phyloP scores from a whole-genome alignment of 2,329 filamentous ascomycete genomes.

The Trichoderma pleuroti region DNA sequence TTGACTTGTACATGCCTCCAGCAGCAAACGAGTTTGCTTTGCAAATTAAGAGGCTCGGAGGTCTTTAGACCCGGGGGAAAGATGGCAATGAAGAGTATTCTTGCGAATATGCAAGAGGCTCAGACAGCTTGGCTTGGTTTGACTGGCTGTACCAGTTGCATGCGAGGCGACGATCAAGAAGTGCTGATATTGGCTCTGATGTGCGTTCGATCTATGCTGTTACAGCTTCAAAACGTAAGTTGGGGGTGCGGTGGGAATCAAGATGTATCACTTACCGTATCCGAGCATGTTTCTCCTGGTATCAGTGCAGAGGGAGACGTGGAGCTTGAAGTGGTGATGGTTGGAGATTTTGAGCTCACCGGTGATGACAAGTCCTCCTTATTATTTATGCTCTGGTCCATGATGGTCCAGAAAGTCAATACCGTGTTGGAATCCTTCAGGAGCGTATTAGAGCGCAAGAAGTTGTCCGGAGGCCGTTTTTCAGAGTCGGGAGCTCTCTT shows the following conservation, averaged over 20 bases:
- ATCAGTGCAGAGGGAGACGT: background rate
- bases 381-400: background rate
- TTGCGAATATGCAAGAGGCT: background rate
- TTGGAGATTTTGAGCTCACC: background rate
- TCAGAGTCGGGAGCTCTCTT: background rate
- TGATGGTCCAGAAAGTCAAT: background rate
- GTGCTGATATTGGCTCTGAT: background rate
- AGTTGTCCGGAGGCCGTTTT: background rate
- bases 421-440: background rate
- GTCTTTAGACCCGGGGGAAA: background rate
- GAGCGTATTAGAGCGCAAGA: background rate
- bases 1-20: background rate
- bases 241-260: background rate
- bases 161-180: background rate
- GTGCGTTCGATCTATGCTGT: background rate
- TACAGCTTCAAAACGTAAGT: background rate
- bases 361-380: background rate
- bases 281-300: background rate
- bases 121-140: background rate
- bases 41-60: background rate
- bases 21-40: background rate
- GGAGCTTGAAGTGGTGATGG: background rate
- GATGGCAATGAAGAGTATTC: background rate
- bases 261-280: background rate
- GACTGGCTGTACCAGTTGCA: background rate